phyloP scores from a whole-genome alignment of 208 protist species.

The Phytomonas sp. region DNA sequence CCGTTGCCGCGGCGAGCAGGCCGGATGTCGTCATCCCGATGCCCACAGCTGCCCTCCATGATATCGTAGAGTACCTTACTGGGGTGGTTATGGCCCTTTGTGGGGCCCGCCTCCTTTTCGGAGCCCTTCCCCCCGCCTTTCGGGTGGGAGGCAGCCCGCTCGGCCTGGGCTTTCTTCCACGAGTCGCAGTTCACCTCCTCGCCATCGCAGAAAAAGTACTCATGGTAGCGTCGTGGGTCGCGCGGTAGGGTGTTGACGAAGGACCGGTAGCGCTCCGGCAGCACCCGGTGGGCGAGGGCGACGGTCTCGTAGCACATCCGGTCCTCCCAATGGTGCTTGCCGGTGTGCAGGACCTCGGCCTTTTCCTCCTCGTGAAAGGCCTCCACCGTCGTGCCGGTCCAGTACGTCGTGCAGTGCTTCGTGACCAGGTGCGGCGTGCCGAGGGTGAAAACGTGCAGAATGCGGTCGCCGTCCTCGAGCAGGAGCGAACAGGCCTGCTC shows the following conservation, averaged over 20 bases:
- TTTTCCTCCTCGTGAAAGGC: slow-evolving; percentile 56
- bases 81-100: background rate
- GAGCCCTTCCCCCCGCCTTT: background rate
- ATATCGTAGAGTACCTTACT: background rate
- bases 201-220: slow-evolving; percentile 81
- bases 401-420: slow-evolving; percentile 57
- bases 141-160: slow-evolving; percentile 13
- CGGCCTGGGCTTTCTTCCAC: slow-evolving; percentile 10
- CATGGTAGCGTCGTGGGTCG: slow-evolving; percentile 25
- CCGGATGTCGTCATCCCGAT: background rate
- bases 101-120: background rate
- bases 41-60: background rate
- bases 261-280: slow-evolving; percentile 62
- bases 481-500: slow-evolving; percentile 79
- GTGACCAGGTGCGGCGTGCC: slow-evolving; percentile 70
- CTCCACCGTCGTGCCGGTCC: slow-evolving; percentile 53
- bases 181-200: slow-evolving; percentile 39
- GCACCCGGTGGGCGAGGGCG: slow-evolving; percentile 60
- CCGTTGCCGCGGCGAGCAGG: background rate
- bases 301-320: slow-evolving; percentile 66
- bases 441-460: slow-evolving; percentile 80
- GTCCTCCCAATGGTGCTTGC: slow-evolving; percentile 77
- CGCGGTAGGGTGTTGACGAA: slow-evolving; percentile 35
- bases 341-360: slow-evolving; percentile 63
- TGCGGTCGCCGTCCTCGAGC: slow-evolving; percentile 32